phyloP scores from a whole-genome alignment of 495 filamentous ascomycete genomes.

The Cenococcum geophilum region DNA sequence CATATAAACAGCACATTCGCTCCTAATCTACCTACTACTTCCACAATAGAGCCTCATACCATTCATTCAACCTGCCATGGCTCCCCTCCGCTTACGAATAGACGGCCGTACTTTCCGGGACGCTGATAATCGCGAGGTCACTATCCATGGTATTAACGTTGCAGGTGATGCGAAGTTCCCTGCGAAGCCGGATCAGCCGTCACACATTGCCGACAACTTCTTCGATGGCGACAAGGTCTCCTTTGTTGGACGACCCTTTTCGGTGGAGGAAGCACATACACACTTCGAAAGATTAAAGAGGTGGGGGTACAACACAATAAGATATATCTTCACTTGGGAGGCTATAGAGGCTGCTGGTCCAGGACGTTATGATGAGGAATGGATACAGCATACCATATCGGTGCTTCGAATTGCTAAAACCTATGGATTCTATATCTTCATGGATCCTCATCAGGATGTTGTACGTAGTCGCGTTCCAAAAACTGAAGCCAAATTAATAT shows the following conservation, averaged over 20 bases:
- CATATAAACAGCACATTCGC: too few species aligned
- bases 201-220: slow-evolving; percentile 71
- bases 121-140: slow-evolving; percentile 59
- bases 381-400: slow-evolving; percentile 82
- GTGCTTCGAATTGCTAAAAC: slow-evolving; percentile 75
- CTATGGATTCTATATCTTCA: slow-evolving; percentile 92
- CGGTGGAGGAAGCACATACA: slow-evolving; percentile 69
- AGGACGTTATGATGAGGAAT: slow-evolving; percentile 91
- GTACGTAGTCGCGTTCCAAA: slow-evolving; percentile 44
- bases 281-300: slow-evolving; percentile 83
- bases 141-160: slow-evolving; percentile 62
- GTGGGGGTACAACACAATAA: slow-evolving; percentile 90
- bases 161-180: slow-evolving; percentile 68
- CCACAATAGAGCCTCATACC: too few species aligned
- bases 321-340: slow-evolving; percentile 98
- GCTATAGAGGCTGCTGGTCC: slow-evolving; percentile 93
- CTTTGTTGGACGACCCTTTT: slow-evolving; percentile 80
- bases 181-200: slow-evolving; percentile 69
- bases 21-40: too few species aligned
- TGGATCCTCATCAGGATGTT: slow-evolving; percentile 97
- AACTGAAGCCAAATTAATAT: not conserved
- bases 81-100: slow-evolving; percentile 57
- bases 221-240: slow-evolving; percentile 90
- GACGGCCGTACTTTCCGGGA: slow-evolving; percentile 78
- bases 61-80: slow-evolving; percentile 24